These are phyloP conservation scores for Borovskyia barvae DNA, from an alignment of 208 protist species.

Conservation along the genomic window DNA sequence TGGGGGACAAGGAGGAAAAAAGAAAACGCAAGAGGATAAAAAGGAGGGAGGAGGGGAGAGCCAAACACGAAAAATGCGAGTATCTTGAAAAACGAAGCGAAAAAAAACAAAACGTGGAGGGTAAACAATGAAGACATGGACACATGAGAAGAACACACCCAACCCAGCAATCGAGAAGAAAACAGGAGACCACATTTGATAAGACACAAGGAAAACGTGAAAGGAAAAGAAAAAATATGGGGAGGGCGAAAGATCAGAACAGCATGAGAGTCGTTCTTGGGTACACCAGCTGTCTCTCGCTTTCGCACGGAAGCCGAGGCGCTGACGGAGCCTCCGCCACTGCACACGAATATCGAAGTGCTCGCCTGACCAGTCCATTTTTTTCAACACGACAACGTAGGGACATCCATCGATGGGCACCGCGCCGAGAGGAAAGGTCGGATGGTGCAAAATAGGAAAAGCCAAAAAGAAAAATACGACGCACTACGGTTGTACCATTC, in stretches of 20 bases:
- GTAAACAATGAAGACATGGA: neutral
- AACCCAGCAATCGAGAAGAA: neutral
- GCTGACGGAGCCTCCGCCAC: no score
- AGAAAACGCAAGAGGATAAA: neutral
- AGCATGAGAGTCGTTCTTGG: neutral
- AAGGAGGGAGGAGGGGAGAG: neutral
- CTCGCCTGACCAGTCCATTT: no score
- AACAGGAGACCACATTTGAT: neutral
- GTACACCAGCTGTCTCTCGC: no score
- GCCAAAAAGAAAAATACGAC: neutral
- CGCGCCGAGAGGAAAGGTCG: neutral
- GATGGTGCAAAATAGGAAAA: neutral
- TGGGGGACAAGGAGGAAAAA: neutral
- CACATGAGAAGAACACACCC: neutral
- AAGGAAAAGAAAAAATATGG: no score
- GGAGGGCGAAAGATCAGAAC: neutral
- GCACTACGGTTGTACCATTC: no score
- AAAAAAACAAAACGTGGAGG: neutral
- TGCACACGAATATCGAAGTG: no score
- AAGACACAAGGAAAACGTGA: neutral
- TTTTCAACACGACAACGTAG: no score
- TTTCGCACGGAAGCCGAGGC: no score
- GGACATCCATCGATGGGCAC: neutral
- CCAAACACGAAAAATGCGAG: slow-evolving; percentile 1
- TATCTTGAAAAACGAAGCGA: neutral